These are phyloP conservation scores for Russula vinacea DNA, from an alignment of 768 basidiomycete genomes.

Conservation along the genomic window DNA sequence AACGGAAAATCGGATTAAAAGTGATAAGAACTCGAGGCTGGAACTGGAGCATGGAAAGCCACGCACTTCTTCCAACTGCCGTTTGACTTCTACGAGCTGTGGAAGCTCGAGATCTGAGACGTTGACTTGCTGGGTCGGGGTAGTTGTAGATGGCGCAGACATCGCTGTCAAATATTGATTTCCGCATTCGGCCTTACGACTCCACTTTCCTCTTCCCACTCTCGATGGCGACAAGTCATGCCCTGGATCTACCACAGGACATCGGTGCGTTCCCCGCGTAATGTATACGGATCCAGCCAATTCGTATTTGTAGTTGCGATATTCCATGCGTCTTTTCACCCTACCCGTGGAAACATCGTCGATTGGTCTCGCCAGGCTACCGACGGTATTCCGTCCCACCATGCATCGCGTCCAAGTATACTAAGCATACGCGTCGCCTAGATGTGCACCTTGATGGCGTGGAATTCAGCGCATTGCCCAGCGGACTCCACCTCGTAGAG, in stretches of 20 bases:
- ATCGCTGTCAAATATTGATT: background rate
- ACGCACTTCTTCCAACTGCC: conserved; percentile 87
- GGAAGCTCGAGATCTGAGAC: conserved; percentile 79
- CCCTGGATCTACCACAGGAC: conserved; percentile 17
- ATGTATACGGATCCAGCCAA: background rate
- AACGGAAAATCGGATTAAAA: conserved; percentile 11
- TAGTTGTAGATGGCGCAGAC: conserved; percentile 7
- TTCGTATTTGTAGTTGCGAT: conserved; percentile 56
- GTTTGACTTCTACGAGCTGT: conserved; percentile 85
- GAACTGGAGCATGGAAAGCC: background rate
- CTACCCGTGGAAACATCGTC: conserved; percentile 72
- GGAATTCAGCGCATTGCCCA: conserved; percentile 80
- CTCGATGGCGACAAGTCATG: conserved; percentile 9
- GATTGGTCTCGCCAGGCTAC: conserved; percentile 76
- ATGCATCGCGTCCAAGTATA: background rate
- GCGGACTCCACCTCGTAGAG: conserved; percentile 77
- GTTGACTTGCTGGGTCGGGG: conserved; percentile 61
- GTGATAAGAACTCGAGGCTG: background rate
- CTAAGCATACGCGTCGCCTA: conserved; percentile 32
- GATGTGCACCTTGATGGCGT: conserved; percentile 66
- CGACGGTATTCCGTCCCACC: conserved; percentile 46
- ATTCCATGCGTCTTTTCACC: conserved; percentile 83
- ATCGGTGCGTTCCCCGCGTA: background rate
- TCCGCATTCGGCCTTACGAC: background rate
- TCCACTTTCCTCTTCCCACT: no score